Conservation (phyloP, 192 early-diverging fungal genomes). For the Coemansia sp. region DNA sequence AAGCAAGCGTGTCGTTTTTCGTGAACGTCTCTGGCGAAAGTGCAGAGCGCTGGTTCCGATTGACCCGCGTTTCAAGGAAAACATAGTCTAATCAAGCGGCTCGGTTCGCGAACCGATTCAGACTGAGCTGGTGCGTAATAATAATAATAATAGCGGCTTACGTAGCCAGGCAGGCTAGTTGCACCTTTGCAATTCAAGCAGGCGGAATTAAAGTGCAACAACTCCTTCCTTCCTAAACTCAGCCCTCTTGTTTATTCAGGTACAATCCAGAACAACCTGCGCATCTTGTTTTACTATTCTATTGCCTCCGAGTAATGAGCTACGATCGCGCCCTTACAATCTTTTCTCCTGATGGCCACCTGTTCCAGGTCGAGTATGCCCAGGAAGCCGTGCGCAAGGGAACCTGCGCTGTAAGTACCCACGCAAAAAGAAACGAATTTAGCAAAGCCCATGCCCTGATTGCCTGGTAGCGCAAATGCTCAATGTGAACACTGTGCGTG, state of each 20-base stretch:
- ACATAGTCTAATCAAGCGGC: background rate
- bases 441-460: background rate
- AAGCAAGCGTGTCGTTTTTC: no score
- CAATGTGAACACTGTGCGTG: background rate
- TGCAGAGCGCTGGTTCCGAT: no score
- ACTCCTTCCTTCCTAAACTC: background rate
- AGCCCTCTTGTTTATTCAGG: background rate
- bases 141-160: background rate
- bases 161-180: background rate
- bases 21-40: no score
- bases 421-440: background rate
- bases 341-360: constrained; percentile 97
- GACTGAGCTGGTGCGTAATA: background rate
- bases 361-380: constrained; percentile 99
- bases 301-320: constrained; percentile 30
- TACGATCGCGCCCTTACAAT: constrained; percentile 90
- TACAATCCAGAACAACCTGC: background rate
- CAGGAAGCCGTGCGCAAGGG: constrained; percentile 96
- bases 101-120: background rate
- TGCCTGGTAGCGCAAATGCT: background rate
- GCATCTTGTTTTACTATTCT: background rate
- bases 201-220: background rate
- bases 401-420: constrained; percentile 85
- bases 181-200: background rate
- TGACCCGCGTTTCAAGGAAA: background rate